phyloP scores from a whole-genome alignment of 1,284 basidiomycete species.

The Microbotryum saponariae region DNA sequence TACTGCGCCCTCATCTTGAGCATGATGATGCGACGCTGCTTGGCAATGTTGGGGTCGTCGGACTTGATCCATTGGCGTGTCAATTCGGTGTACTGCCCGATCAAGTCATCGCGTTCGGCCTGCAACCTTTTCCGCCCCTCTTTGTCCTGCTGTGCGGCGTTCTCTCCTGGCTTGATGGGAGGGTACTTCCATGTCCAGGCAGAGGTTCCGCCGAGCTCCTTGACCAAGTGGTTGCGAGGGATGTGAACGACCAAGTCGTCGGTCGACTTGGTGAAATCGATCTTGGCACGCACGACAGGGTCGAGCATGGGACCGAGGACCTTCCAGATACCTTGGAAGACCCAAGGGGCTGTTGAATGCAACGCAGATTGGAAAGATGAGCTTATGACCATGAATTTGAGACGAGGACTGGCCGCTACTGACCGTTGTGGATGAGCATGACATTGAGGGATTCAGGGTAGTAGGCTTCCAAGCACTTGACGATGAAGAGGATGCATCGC shows the following conservation, averaged over 20 bases:
- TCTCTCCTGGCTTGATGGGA: constrained; percentile 36
- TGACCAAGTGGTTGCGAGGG: constrained; percentile 25
- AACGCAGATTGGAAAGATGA: constrained; percentile 4
- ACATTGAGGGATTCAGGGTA: constrained; percentile 42
- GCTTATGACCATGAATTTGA: neutral
- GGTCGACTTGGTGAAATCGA: constrained; percentile 36
- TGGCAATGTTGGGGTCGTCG: constrained; percentile 23
- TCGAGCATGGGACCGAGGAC: constrained; percentile 34
- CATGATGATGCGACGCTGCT: constrained; percentile 37
- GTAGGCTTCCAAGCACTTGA: constrained; percentile 39
- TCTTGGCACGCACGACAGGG: constrained; percentile 37
- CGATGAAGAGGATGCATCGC: constrained; percentile 30
- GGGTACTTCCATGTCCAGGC: constrained; percentile 34
- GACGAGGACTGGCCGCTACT: neutral
- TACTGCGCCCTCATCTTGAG: constrained; percentile 40
- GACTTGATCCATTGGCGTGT: constrained; percentile 39
- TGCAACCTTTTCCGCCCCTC: constrained; percentile 36
- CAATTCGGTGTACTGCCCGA: constrained; percentile 37
- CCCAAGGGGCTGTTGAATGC: constrained; percentile 41
- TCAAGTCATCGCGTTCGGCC: constrained; percentile 36
- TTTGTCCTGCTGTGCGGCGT: constrained; percentile 36
- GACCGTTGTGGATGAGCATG: constrained; percentile 40
- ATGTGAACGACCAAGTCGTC: constrained; percentile 35
- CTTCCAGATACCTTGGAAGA: constrained; percentile 40
- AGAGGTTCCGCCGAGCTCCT: constrained; percentile 29